These are phyloP conservation scores for Lathyrus tuberosus DNA, from an alignment of 306 rosid genomes.

Conservation along the genomic window DNA sequence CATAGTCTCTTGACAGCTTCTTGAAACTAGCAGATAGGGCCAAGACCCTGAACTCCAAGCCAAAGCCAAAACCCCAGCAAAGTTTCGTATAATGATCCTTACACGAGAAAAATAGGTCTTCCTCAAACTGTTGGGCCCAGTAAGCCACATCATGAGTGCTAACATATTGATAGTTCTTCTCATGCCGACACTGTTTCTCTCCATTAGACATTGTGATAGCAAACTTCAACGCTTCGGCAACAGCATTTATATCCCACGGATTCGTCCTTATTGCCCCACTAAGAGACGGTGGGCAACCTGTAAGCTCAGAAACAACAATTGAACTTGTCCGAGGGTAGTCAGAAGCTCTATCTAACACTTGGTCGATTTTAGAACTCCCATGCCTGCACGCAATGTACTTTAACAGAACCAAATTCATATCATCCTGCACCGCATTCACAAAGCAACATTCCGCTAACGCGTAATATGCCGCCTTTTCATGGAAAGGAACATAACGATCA, in stretches of 20 bases:
- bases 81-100: constrained; percentile 66
- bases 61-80: constrained; percentile 85
- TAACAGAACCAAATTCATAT: constrained; percentile 84
- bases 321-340: constrained; percentile 60
- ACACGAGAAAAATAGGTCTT: constrained; percentile 75
- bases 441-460: constrained; percentile 83
- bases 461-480: constrained; percentile 81
- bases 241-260: constrained; percentile 79
- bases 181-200: constrained; percentile 75
- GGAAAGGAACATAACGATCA: constrained; percentile 54
- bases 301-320: constrained; percentile 83
- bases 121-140: constrained; percentile 72
- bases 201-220: constrained; percentile 59
- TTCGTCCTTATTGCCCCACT: constrained; percentile 93
- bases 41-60: constrained; percentile 68
- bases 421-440: constrained; percentile 83
- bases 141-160: constrained; percentile 87
- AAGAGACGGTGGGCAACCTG: constrained; percentile 87
- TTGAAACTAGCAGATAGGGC: constrained; percentile 86
- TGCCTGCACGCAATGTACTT: constrained; percentile 76
- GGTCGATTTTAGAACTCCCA: constrained; percentile 62
- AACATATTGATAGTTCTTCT: constrained; percentile 77
- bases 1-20: constrained; percentile 69
- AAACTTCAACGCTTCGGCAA: constrained; percentile 72
- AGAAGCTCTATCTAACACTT: constrained; percentile 43